Evolutionary conservation across 2,329 filamentous ascomycete genomes (phyloP).

Genomic region (Colletotrichum somersetense): DNA sequence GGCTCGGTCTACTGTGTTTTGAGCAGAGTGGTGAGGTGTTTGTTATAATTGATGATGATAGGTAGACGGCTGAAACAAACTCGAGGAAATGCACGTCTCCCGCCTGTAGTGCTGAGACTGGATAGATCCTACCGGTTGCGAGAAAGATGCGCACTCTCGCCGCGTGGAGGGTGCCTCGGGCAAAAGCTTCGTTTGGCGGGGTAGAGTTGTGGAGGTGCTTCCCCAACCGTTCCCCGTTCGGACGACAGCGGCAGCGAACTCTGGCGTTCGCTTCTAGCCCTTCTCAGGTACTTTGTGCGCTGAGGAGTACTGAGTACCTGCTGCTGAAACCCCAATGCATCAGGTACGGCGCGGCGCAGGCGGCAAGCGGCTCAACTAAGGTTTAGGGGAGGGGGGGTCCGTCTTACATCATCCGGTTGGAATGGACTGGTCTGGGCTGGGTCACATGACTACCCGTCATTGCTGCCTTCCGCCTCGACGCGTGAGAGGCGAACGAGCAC

Average conservation of each 20-base stretch:
- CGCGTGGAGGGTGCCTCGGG: conserved; percentile 12
- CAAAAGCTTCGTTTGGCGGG: conserved; percentile 30
- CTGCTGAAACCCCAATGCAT: conserved; percentile 9
- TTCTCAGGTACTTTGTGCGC: background rate
- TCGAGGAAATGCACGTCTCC: conserved; percentile 19
- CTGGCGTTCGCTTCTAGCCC: background rate
- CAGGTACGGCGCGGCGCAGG: conserved; percentile 8
- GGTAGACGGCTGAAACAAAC: conserved; percentile 15
- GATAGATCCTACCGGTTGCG: conserved; percentile 21
- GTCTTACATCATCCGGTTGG: background rate
- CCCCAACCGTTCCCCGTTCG: conserved; percentile 38
- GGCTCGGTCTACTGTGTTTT: background rate
- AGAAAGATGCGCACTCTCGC: conserved; percentile 12
- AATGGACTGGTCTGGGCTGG: too few relatives aligned
- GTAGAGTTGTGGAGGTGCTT: conserved; percentile 36
- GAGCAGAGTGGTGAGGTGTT: background rate
- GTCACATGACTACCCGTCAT: conserved; percentile 42
- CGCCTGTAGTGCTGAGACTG: conserved; percentile 17
- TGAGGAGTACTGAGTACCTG: background rate
- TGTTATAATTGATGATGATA: background rate
- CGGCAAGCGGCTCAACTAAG: background rate
- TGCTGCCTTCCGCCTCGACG: conserved; percentile 30
- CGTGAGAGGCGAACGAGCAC: conserved; percentile 17
- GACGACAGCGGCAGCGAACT: conserved; percentile 31
- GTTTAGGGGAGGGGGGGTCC: background rate